Conservation (phyloP, 1,284 basidiomycete species). For the Malassezia sympodialis region DNA sequence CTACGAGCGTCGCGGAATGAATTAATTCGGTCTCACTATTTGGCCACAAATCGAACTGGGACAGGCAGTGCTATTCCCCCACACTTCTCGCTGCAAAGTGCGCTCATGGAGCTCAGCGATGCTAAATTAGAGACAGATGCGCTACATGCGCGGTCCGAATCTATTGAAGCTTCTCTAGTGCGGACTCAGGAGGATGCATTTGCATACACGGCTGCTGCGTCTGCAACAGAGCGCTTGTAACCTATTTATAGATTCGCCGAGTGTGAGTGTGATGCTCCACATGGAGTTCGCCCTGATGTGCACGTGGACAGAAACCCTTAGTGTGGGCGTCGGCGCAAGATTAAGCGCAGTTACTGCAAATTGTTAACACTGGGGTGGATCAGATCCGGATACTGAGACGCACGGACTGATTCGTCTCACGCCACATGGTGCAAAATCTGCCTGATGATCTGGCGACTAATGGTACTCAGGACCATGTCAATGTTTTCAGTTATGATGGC, state of each 20-base stretch:
- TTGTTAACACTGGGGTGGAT: background rate
- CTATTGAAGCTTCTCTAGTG: constrained; percentile 1
- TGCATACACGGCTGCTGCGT: constrained; percentile 3
- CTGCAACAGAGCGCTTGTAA: background rate
- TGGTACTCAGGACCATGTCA: background rate
- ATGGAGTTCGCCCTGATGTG: background rate
- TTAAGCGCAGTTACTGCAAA: background rate
- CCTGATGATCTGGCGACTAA: background rate
- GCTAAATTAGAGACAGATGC: constrained; percentile 11
- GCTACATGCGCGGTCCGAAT: constrained; percentile 10
- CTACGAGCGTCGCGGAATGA: background rate
- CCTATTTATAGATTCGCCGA: background rate
- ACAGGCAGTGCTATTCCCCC: constrained; percentile 5
- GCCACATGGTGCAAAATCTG: background rate
- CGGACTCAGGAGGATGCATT: constrained; percentile 18
- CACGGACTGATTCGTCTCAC: background rate
- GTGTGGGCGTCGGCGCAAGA: background rate
- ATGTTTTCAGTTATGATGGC: background rate
- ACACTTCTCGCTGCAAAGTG: constrained; percentile 16
- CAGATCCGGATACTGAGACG: background rate
- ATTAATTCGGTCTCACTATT: constrained; percentile 5
- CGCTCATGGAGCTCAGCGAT: constrained; percentile 17
- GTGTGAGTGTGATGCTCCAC: background rate
- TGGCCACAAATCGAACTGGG: background rate
- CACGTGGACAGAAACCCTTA: background rate